Evolutionary conservation across 2,329 filamentous ascomycete genomes (phyloP), one percentile per base, ranked within the genome.

Genomic region (Penicillium fuscoglaucum): DNA sequence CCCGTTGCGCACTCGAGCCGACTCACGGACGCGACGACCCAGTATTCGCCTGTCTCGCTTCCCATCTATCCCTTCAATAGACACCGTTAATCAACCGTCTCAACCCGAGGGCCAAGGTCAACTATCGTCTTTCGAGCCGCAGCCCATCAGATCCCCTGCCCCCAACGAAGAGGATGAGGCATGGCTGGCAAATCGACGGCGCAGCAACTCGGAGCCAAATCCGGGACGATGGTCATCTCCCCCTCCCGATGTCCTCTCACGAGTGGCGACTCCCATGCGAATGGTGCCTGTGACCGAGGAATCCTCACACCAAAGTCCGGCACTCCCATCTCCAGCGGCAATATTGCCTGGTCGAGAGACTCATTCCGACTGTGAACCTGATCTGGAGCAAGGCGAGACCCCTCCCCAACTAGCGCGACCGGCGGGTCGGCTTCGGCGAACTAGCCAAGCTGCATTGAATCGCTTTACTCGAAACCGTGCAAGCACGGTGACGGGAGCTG

Each of bases 131-230:
- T 21, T 71, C 46, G 19, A 58, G 55, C 60, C 64, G 54, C 44
- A 54, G 50, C 40, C 57, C n/a, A 44, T 62, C 31, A 53, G 41
- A n/a, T 64, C 61, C 15, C 60, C 61, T 24, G 59, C 64, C 7
- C 51, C 58, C 12, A 46, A 59, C 13, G 66, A 69, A 47, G 70
- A 67, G 41, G 68, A 71, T 50, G 69, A 73, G 55, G 60, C 64
- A 29, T 65, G 63, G 59, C 62, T 69, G 50, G 62, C 59, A 10
- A 68, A 65, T 21, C 72, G 76, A 40, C 74, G 76, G 41, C 75
- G 76, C 61, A 78, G 76, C 60, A 77, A 61, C 55, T 78, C 76
- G 19, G 76, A 78, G 50, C 76, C 76, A 21, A 74, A 72, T 44
- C 72, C 66, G 13, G 69, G 70, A 26, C 70, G 70, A 37, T 74